Evolutionary conservation across 805 yeast genomes (phyloP), one percentile per base, ranked within the genome.

Genomic region (Barnettozyma wickerhamii): DNA sequence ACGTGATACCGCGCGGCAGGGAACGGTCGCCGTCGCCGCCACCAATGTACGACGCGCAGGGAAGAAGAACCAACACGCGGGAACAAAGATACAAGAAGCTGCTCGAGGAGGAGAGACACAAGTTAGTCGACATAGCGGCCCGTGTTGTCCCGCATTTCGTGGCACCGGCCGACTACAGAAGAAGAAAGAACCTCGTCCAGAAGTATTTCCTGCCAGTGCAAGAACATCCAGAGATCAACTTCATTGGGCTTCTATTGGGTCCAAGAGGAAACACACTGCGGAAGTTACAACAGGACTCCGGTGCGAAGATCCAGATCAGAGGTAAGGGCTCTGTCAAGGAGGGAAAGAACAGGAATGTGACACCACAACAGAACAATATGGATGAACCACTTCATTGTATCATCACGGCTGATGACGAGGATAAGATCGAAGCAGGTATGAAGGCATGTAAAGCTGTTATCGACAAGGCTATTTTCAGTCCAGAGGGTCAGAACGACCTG

Each of bases 291-390:
- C 80, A 77, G 21, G 80, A 83, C 37, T 82, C 95, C 30, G 96
- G 96, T 1, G 96, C 98, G 14, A 77, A 74, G 49, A 83, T 93
- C 44, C 95, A 90, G 3, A 85, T 93, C 37, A 72, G 99, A 51
- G 99, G 99, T 20, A 81, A 84, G 51, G 99, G 99, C 0, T 90
- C 97, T 1, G 95, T 89, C 15, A 91, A 91, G 56, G 95, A 87
- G 56, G 98, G 98, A 24, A 84, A 80, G 59, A 74, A 75, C 42
- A 67, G 72, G 31, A 70, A 68, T 13, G 37, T 42, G 21, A 36
- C 59, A 6, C 31, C 51, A 3, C 56, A 54, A 30, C 75, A 75
- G 24, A 70, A 74, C 45, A 74, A 77, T 44, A 65, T 81, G 49
- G 79, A 81, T 33, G 99, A 95, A 44, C 95, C 88, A 31, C 63